Base-by-base conservation (phyloP, 805 yeast species). In the Candida pseudoglaebosa region DNA sequence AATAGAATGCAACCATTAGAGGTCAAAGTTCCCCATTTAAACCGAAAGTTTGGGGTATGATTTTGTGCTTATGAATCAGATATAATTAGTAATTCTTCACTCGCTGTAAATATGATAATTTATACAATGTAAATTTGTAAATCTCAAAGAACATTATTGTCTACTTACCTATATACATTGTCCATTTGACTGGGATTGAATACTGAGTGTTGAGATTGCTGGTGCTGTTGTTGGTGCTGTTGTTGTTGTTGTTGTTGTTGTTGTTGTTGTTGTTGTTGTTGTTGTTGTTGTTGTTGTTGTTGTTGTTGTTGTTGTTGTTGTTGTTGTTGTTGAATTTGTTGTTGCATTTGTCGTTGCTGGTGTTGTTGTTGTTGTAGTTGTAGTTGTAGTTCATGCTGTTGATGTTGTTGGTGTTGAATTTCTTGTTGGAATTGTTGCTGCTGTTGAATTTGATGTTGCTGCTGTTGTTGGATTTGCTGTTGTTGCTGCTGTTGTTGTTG, bases 241-340 rank as follows among this genome's bases (percentile, higher is more conserved):
- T 29, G 42, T 18, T 32, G 42, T 4, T 32, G 43, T 12, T 21
- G 38, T 24, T 38, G 41, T 18, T 28, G 42, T 10, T 32, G 34
- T 20, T 14, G 37, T 10, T 16, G 41, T 18, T 37, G 45, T 16
- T 12, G 20, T 13, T 15, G 31, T n/a, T n/a, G n/a, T n/a, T n/a
- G n/a, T 5, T 34, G 38, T 26, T 34, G 34, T 7, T 22, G 31
- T 5, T 26, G 34, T 19, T 15, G 12, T 15, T 4, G 20, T 4
- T 17, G 37, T 12, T 19, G 26, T 15, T 36, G 16, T 20, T 22
- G 28, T 14, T 18, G 36, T 19, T 30, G 22, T 13, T 31, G 39
- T 30, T 24, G 34, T 24, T 38, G 40, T 18, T 34, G 43, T 14
- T 26, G 30, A 19, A 4, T 18, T 18, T 22, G 24, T 31, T 37